These are phyloP conservation scores for Simplicillium sp. DNA, from an alignment of 2,329 filamentous ascomycete species.

Conservation along the genomic window DNA sequence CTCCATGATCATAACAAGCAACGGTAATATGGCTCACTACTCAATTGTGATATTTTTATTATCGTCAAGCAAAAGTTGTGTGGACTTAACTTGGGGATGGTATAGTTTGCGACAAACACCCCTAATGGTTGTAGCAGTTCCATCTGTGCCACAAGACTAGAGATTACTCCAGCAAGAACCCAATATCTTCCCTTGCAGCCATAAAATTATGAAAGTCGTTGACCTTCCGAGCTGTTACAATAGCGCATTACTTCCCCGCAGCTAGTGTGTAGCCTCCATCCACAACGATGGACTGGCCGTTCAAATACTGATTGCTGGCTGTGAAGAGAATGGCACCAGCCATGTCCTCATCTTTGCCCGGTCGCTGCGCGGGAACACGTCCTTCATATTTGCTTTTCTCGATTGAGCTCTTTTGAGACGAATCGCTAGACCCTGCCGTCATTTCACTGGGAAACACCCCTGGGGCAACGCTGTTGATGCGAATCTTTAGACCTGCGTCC, in stretches of 20 bases:
- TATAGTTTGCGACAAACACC: too few species aligned
- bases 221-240: too few species aligned
- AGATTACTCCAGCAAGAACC: too few species aligned
- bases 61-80: too few species aligned
- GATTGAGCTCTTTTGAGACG: constrained; percentile 48
- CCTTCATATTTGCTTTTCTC: constrained; percentile 45
- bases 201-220: too few species aligned
- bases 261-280: constrained; percentile 34
- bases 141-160: too few species aligned
- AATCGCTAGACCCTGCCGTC: constrained; percentile 43
- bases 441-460: constrained; percentile 66
- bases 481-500: constrained; percentile 49
- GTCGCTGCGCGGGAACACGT: constrained; percentile 55
- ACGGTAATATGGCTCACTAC: too few species aligned
- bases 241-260: constrained; percentile 22
- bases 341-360: constrained; percentile 62
- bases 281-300: constrained; percentile 32
- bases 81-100: too few species aligned
- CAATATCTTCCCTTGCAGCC: too few species aligned
- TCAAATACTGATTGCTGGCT: constrained; percentile 32
- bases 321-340: constrained; percentile 55
- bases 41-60: too few species aligned
- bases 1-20: too few species aligned
- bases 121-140: too few species aligned
- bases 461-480: constrained; percentile 65